These are phyloP conservation scores for Scheffersomyces spartinae DNA, from an alignment of 805 yeast species.

Conservation along the genomic window DNA sequence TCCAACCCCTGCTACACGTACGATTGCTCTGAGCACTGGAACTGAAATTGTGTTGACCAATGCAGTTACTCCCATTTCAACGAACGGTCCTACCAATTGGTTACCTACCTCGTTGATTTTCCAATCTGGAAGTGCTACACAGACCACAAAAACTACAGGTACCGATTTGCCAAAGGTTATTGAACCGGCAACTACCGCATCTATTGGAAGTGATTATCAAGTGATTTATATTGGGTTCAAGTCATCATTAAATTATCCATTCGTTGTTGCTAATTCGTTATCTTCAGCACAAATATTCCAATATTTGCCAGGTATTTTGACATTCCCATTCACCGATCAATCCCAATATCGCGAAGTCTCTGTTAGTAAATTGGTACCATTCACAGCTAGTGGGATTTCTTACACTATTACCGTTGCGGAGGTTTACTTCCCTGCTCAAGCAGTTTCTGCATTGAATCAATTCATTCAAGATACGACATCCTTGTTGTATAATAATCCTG, in stretches of 20 bases:
- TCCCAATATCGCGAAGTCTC: constrained; percentile 33
- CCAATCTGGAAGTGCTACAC: constrained; percentile 13
- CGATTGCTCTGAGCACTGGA: not conserved
- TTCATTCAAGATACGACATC: constrained; percentile 43
- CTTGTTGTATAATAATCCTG: constrained; percentile 46
- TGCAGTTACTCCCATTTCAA: not conserved
- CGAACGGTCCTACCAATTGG: constrained; percentile 16
- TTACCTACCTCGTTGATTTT: constrained; percentile 33
- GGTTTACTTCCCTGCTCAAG: constrained; percentile 59
- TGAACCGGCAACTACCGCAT: constrained; percentile 41
- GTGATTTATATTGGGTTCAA: constrained; percentile 71
- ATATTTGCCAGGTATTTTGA: constrained; percentile 67
- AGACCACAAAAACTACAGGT: constrained; percentile 14
- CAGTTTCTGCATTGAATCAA: constrained; percentile 37
- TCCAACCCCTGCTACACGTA: not conserved
- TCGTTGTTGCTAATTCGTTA: constrained; percentile 59
- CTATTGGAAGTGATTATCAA: constrained; percentile 34
- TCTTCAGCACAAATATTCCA: constrained; percentile 80
- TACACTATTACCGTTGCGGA: constrained; percentile 85
- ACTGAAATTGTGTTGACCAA: not conserved
- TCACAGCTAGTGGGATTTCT: constrained; percentile 35
- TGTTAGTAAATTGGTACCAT: constrained; percentile 68
- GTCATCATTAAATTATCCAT: constrained; percentile 69
- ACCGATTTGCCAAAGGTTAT: constrained; percentile 68
- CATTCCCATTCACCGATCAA: constrained; percentile 41